These are phyloP conservation scores for Boletus hoseneyae DNA, from an alignment of 1,284 basidiomycete species.

Conservation along the genomic window DNA sequence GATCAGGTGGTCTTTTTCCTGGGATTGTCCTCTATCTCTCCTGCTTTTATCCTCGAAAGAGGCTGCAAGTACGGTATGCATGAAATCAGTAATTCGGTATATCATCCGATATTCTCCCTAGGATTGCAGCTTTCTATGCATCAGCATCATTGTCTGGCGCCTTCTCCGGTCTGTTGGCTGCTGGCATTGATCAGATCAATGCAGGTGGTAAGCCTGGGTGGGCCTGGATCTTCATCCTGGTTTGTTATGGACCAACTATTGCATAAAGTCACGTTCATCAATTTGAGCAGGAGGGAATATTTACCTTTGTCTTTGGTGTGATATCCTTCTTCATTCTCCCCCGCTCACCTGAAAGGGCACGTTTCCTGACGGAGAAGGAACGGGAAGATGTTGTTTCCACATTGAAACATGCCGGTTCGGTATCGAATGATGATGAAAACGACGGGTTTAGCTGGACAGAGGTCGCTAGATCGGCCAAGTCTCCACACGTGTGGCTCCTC, in stretches of 20 bases:
- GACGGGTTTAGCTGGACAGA: slow-evolving; percentile 39
- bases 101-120: slow-evolving; percentile 18
- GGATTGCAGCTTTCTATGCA: slow-evolving; percentile 52
- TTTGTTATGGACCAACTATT: slow-evolving; percentile 8
- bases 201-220: slow-evolving; percentile 48
- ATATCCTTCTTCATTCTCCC: slow-evolving; percentile 51
- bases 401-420: slow-evolving; percentile 30
- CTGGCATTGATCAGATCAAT: slow-evolving; percentile 53
- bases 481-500: slow-evolving; percentile 34
- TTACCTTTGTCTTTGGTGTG: slow-evolving; percentile 48
- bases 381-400: slow-evolving; percentile 35
- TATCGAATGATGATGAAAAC: slow-evolving; percentile 34
- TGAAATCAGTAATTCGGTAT: neutral
- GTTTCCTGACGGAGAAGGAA: slow-evolving; percentile 41
- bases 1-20: slow-evolving; percentile 52
- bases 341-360: slow-evolving; percentile 42
- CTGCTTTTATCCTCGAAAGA: slow-evolving; percentile 54
- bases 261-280: neutral
- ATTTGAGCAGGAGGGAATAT: slow-evolving; percentile 43
- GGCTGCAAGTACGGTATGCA: slow-evolving; percentile 50
- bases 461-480: slow-evolving; percentile 34
- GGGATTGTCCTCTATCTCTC: slow-evolving; percentile 59
- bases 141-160: slow-evolving; percentile 56
- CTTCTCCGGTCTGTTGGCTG: slow-evolving; percentile 63
- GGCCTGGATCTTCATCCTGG: slow-evolving; percentile 69